phyloP scores from a whole-genome alignment of 768 basidiomycete genomes.

The Heimioporus sp. region DNA sequence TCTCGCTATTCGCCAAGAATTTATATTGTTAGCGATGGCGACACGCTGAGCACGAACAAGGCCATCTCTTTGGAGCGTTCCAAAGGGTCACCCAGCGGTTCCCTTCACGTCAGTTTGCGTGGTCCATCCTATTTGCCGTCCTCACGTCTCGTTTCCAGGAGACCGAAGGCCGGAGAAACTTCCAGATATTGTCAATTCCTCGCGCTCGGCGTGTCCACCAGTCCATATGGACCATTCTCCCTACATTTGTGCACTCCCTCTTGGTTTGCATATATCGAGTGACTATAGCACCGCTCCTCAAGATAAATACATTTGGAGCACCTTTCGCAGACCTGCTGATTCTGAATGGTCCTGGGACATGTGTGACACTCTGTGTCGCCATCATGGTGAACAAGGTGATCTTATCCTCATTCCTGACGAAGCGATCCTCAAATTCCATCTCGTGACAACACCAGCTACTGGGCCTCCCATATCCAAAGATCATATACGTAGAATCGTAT shows the following conservation, averaged over 20 bases:
- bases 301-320: conserved; percentile 7
- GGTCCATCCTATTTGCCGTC: background rate
- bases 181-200: conserved; percentile 67
- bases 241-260: conserved; percentile 64
- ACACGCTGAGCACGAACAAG: conserved; percentile 73
- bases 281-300: conserved; percentile 49
- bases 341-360: conserved; percentile 95
- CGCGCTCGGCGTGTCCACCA: conserved; percentile 90
- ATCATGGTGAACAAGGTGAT: conserved; percentile 71
- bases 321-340: conserved; percentile 73
- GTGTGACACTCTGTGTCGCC: conserved; percentile 72
- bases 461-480: conserved; percentile 62
- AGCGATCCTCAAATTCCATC: no score
- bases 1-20: conserved; percentile 70
- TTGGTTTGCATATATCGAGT: conserved; percentile 59
- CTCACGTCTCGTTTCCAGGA: conserved; percentile 12
- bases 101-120: conserved; percentile 14
- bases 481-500: conserved; percentile 93
- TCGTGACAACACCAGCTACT: conserved; percentile 53
- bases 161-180: conserved; percentile 22
- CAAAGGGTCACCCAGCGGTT: conserved; percentile 7
- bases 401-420: conserved; percentile 7
- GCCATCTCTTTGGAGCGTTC: conserved; percentile 60
- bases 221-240: conserved; percentile 62
- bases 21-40: conserved; percentile 83